Conservation (phyloP, 2,329 filamentous ascomycete species). For the Boeremia lycopersici region DNA sequence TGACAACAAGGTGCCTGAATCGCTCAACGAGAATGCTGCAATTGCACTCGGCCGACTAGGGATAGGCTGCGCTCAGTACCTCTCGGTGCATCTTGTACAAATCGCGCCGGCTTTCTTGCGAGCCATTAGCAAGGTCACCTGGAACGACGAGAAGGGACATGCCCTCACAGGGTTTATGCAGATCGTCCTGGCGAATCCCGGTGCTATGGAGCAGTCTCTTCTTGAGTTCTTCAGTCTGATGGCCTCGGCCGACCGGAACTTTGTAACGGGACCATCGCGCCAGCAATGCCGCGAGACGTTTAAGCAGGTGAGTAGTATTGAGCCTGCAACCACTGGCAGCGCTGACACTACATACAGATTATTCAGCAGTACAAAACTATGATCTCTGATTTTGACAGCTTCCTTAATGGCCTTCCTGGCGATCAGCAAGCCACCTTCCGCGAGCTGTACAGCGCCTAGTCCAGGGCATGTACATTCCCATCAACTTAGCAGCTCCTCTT, state of each 20-base stretch:
- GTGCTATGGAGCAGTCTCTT: constrained; percentile 87
- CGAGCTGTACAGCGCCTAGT: constrained; percentile 49
- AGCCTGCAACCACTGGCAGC: background rate
- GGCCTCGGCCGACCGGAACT: constrained; percentile 69
- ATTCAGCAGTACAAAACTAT: constrained; percentile 60
- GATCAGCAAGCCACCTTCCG: constrained; percentile 52
- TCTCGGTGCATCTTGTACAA: constrained; percentile 78
- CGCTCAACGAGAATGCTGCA: constrained; percentile 90
- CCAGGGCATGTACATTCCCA: background rate
- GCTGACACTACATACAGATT: constrained; percentile 50
- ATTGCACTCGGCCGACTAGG: constrained; percentile 90
- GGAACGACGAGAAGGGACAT: constrained; percentile 91
- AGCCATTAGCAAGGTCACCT: constrained; percentile 81
- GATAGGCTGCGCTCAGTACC: constrained; percentile 73
- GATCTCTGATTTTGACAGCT: constrained; percentile 60
- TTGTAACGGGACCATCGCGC: constrained; percentile 61
- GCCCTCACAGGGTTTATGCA: constrained; percentile 90
- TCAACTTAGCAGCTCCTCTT: background rate
- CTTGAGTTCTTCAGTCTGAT: constrained; percentile 83
- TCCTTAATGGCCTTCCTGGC: constrained; percentile 54
- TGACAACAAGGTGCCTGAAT: constrained; percentile 82
- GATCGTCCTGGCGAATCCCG: constrained; percentile 83
- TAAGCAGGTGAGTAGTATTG: constrained; percentile 57
- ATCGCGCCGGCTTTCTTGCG: constrained; percentile 84
- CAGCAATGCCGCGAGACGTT: constrained; percentile 72